Base-by-base conservation (phyloP, 2,329 filamentous ascomycete genomes). In the Clarireedia monteithiana region DNA sequence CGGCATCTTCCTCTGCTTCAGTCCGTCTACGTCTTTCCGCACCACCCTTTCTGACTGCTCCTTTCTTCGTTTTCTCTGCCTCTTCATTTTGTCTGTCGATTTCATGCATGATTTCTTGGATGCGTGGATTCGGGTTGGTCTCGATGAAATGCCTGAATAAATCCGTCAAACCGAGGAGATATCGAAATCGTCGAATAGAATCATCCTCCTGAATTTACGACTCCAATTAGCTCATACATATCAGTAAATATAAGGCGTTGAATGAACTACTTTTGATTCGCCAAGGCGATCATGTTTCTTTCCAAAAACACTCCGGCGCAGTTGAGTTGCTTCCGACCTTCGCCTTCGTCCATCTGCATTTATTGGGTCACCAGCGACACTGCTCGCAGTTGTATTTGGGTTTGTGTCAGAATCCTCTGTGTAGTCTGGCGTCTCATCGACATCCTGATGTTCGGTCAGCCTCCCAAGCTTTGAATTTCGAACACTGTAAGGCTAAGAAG, bases 91-190 rank as follows among this genome's bases (percentile, higher is more conserved):
- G 91, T 48, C 89, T 86, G 72, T 99, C 94, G 67, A 97, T 96
- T 72, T 96, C 89, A 50, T 82, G 81, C 80, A 97, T 94, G 64
- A 96, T 90, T 57, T 95, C 89, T 66, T 92, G 89, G 67, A 97
- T 94, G 66, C 89, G 89, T 15, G 94, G 92, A 68, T 99, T 91
- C 5, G 91, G 92, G 68, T 96, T 99, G 7, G 91, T 90, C 69
- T 97, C 91, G 74, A 99, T 99, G 72, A 99, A 99, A 74, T 99
- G 94, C 62, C 95, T 90, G 76, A 99, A 99, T 20, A 99, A 79
- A 68, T 99, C 94, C 15, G 94, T 99, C 52, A 99, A 78, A 26
- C 95, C 95, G 14, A 99, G 81, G 1, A 99, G 81, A 70, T 99
- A 99, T 61, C 91, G 86, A 71, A 99, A 99, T 69, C 94, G 82